Evolutionary conservation across 805 yeast species (phyloP).

Genomic region (Saccharomycopsis sp.): DNA sequence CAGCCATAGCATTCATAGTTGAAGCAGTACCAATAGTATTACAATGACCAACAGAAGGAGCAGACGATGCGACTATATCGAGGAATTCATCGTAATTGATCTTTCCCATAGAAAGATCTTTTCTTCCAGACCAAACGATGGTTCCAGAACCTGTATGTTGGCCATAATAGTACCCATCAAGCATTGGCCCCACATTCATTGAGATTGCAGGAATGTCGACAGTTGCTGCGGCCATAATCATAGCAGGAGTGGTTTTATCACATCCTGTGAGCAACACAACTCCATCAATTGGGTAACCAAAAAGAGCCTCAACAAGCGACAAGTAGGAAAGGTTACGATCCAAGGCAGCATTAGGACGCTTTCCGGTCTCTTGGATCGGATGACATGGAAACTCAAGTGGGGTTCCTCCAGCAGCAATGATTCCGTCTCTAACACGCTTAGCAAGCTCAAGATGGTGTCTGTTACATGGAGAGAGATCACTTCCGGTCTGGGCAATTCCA

Average conservation of each 20-base stretch:
- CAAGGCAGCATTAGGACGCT: slow-evolving; percentile 24
- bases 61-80: slow-evolving; percentile 23
- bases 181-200: slow-evolving; percentile 44
- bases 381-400: slow-evolving; percentile 26
- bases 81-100: slow-evolving; percentile 24
- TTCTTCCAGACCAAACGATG: slow-evolving; percentile 25
- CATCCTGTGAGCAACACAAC: slow-evolving; percentile 29
- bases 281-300: slow-evolving; percentile 25
- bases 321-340: slow-evolving; percentile 24
- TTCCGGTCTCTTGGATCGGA: slow-evolving; percentile 26
- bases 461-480: slow-evolving; percentile 24
- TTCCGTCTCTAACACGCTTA: slow-evolving; percentile 24
- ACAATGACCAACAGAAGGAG: slow-evolving; percentile 22
- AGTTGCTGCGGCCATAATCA: slow-evolving; percentile 48
- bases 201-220: slow-evolving; percentile 46
- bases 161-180: slow-evolving; percentile 24
- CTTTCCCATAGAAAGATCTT: slow-evolving; percentile 22
- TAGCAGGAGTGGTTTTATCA: slow-evolving; percentile 50
- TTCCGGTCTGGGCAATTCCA: slow-evolving; percentile 22
- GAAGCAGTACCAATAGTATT: slow-evolving; percentile 23
- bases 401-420: slow-evolving; percentile 24
- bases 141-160: slow-evolving; percentile 25
- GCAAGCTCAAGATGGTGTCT: slow-evolving; percentile 24
- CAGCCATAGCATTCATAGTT: slow-evolving; percentile 22
- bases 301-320: slow-evolving; percentile 24